Base-by-base conservation (phyloP, 352 stramenopile genomes). In the Pythium rhizo-oryzae region DNA sequence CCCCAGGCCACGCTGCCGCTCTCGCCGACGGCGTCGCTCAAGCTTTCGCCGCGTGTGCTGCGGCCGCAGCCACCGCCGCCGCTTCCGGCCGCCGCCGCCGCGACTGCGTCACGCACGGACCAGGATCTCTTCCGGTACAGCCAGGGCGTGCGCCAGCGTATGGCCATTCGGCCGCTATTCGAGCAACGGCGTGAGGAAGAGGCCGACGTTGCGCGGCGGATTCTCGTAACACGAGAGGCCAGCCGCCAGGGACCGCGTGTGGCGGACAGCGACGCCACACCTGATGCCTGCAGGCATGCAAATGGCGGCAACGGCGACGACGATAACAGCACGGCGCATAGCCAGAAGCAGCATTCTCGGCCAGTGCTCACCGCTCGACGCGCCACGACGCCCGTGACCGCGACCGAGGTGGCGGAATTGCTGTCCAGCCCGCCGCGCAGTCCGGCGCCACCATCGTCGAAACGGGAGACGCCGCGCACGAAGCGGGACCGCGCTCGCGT, bases 111-210 rank as follows among this genome's bases (percentile, higher is more conserved):
- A 0, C 67, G 81, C 8, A 75, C 74, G 0, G 82, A 89, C 23
- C 77, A 88, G 30, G 76, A 88, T 51, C 81, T 92, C 21, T 91
- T 84, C 44, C 67, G 82, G 23, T 92, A 91, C 50, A 88, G 59
- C 25, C 82, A 92, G 41, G 58, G 62, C 24, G 71, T 70, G 0
- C 78, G 77, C 58, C 81, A 86, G 54, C 77, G 84, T 33, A 87
- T 94, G 77, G 66, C 77, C 21, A 90, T 94, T 21, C 78, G 82
- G 5, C 86, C 86, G 11, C 53, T 94, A 35, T 91, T 93, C 28
- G 80, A 90, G 69, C 74, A 90, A 49, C 75, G 80, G 2, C 78
- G 75, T 35, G 80, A 80, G 13, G 75, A 76, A 19, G 78, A 84
- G 62, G 72, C 74, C 33, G 63, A 77, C 18, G 30, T 75, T 12